A percentile compares a stretch with the other conserved stretches of the same genome.
These are phyloP conservation scores for Saccharomycopsis lassenensis DNA, from an alignment of 805 yeast genomes.

Conservation along the genomic window DNA sequence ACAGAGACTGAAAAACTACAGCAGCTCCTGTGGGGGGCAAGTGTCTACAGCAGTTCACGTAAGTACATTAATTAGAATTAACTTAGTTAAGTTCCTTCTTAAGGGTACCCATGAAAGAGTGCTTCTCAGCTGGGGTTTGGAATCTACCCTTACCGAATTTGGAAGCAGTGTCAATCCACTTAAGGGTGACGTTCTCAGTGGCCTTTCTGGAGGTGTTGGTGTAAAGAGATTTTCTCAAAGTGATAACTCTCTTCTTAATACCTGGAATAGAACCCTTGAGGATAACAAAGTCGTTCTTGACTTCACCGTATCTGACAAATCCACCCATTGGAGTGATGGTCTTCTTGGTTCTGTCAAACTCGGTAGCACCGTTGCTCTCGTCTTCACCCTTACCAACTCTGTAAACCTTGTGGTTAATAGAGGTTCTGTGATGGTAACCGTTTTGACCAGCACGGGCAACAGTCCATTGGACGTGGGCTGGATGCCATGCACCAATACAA, in stretches of 20 bases:
- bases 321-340: constrained; percentile 99
- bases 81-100: constrained; percentile 71
- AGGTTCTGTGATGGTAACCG: constrained; percentile 99
- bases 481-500: constrained; percentile 99
- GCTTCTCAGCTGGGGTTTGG: constrained; percentile 99
- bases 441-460: constrained; percentile 99
- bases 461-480: constrained; percentile 98
- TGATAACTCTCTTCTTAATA: constrained; percentile 98
- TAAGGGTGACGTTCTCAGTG: constrained; percentile 88
- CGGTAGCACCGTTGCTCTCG: constrained; percentile 90
- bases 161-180: constrained; percentile 99
- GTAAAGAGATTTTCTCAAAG: constrained; percentile 97
- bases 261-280: constrained; percentile 99
- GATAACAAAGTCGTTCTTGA: constrained; percentile 95
- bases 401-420: constrained; percentile 99
- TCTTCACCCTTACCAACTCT: constrained; percentile 96
- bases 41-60: too few relatives aligned
- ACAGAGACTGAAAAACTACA: too few relatives aligned
- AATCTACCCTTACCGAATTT: constrained; percentile 99
- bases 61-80: too few relatives aligned
- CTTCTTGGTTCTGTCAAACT: constrained; percentile 99
- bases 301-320: constrained; percentile 97
- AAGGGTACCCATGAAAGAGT: constrained; percentile 98
- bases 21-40: too few relatives aligned
- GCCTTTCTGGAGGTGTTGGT: constrained; percentile 98